Evolutionary conservation across 163 green algal species (phyloP).

Genomic region (Scenedesmus sp.): DNA sequence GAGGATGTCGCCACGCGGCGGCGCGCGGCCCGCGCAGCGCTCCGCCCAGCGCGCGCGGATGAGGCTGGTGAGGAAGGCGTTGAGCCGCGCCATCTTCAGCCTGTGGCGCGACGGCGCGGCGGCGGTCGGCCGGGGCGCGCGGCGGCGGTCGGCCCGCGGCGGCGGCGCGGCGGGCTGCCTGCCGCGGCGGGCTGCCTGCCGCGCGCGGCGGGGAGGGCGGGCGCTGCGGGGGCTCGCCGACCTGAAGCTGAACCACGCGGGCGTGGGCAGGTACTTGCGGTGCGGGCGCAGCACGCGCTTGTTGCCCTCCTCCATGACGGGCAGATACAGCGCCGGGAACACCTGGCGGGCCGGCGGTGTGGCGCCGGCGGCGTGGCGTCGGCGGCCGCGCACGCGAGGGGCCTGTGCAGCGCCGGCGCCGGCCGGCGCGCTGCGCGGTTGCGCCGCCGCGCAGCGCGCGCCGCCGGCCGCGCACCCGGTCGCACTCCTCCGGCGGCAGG

Average conservation of each 20-base stretch:
- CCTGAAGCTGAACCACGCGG: constrained; percentile 54
- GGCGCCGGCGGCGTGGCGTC: not conserved
- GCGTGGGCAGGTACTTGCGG: constrained; percentile 82
- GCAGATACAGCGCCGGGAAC: constrained; percentile 94
- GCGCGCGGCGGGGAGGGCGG: too few species aligned
- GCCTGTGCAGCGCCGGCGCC: too few species aligned
- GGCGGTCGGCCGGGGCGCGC: too few species aligned
- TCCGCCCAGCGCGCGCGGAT: constrained; percentile 70
- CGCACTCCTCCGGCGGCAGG: constrained; percentile 90
- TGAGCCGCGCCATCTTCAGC: constrained; percentile 68
- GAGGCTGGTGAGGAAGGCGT: constrained; percentile 86
- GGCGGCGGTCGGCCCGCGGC: too few species aligned
- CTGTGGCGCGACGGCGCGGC: too few species aligned
- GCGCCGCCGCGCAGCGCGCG: too few species aligned
- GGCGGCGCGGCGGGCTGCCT: too few species aligned
- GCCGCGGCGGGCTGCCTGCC: too few species aligned
- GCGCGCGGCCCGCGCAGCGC: constrained; percentile 16
- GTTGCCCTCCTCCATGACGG: constrained; percentile 96
- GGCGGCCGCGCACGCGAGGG: too few species aligned
- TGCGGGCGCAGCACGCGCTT: constrained; percentile 84
- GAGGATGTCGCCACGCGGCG: constrained; percentile 79
- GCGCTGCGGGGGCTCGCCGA: too few species aligned
- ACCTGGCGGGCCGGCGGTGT: constrained; percentile 60
- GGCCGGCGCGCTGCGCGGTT: too few species aligned
- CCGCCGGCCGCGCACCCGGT: constrained; percentile 62